Conservation (phyloP, 176 grass and related monocot species). For the Aegilops sharonensis region DNA sequence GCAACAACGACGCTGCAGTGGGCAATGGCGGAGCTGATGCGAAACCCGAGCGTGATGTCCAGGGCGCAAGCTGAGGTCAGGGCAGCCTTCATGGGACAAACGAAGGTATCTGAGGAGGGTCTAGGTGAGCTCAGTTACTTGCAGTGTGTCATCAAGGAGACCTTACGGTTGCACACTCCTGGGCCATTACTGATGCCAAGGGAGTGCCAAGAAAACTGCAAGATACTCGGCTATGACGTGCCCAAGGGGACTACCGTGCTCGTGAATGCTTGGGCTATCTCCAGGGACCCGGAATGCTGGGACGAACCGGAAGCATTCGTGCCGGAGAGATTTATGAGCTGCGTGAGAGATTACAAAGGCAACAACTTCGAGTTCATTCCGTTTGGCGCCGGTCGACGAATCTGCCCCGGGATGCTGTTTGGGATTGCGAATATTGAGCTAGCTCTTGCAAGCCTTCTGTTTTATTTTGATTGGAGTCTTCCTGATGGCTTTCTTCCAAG, state of each 20-base stretch:
- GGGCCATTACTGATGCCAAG: neutral
- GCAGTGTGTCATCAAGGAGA: neutral
- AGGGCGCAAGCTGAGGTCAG: neutral
- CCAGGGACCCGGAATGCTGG: neutral
- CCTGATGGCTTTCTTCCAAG: neutral
- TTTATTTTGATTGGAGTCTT: neutral
- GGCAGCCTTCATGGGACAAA: neutral
- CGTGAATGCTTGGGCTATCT: neutral
- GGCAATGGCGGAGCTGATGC: neutral
- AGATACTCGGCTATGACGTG: neutral
- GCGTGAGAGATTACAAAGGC: neutral
- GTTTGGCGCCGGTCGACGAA: neutral
- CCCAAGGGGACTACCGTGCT: neutral
- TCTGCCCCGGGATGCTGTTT: neutral
- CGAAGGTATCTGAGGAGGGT: neutral
- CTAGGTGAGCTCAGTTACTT: neutral
- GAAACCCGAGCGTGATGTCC: neutral
- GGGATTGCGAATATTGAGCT: neutral
- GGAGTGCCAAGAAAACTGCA: neutral
- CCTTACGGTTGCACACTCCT: neutral
- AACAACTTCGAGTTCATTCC: neutral
- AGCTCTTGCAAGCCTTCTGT: neutral
- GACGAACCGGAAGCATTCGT: neutral
- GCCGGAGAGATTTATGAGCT: neutral
- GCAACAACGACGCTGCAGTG: neutral